Evolutionary conservation across 2,329 filamentous ascomycete species (phyloP), one percentile per base, ranked within the genome.

Genomic region (Incumbomyces lentus): DNA sequence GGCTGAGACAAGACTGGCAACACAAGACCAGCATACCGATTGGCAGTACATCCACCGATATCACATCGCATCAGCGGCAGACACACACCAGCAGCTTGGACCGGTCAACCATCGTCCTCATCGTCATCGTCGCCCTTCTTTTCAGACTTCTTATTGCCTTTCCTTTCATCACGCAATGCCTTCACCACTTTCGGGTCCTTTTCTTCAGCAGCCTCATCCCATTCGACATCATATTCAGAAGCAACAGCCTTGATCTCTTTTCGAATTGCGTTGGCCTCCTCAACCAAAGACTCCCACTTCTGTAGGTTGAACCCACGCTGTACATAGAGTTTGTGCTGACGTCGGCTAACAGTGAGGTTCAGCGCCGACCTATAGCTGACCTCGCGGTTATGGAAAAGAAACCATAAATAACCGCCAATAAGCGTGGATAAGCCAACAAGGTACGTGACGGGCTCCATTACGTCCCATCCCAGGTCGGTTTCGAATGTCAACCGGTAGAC

Each of bases 371-470:
- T 82, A 69, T 95, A 95, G 53, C 79, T 86, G 10, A 94, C 81
- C 65, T 95, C 88, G 16, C 85, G 79, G 66, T 89, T 93, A 68
- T 95, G 86, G 66, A 89, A 94, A 11, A 95, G 69, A 62, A 95
- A 95, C 86, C 87, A 95, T 45, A 94, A 71, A 59, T 95, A 95
- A 55, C 87, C 89, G 6, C 82, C 82, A 69, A 95, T 93, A 59
- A 95, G 78, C 11, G 84, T 88, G 1, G 81, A 79, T 53, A 95
- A 71, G n/a, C 87, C 85, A 2, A 85, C 87, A 13, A 95, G 78
- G 60, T 95, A 95, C 1, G 87, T 94, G 2, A 94, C 79, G 0
- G 87, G 88, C 65, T 94, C 88, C 72, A 95, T 88, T 6, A 87
- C 76, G 58, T 94, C 87, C 88, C 88, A 95, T 4, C 88, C 88